Conservation (phyloP, 2,329 filamentous ascomycete genomes). For the Fonsecaea pedrosoi region DNA sequence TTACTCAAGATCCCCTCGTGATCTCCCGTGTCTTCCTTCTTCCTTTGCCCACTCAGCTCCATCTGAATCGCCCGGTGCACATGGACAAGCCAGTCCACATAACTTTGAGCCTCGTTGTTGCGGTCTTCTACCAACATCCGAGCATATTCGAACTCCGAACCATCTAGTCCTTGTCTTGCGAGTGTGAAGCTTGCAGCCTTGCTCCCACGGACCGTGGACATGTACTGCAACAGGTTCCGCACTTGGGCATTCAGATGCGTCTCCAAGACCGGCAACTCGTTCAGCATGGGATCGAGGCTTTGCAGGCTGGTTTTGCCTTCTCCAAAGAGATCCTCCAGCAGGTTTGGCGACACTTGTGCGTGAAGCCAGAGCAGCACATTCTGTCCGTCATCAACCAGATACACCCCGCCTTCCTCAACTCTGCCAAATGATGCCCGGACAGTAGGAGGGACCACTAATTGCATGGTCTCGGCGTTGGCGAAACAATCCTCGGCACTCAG, state of each 20-base stretch:
- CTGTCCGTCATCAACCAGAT: constrained; percentile 95
- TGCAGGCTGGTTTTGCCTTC: constrained; percentile 73
- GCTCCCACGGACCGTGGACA: constrained; percentile 78
- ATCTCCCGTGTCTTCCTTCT: constrained; percentile 48
- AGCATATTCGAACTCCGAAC: constrained; percentile 96
- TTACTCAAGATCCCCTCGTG: constrained; percentile 53
- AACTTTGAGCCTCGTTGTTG: constrained; percentile 97
- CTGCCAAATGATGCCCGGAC: constrained; percentile 84
- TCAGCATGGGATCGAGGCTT: constrained; percentile 79
- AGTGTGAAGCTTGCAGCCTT: constrained; percentile 90
- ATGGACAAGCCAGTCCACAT: constrained; percentile 98
- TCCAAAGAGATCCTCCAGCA: constrained; percentile 89
- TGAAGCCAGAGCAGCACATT: constrained; percentile 92
- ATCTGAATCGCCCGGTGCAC: constrained; percentile 91
- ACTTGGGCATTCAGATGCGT: constrained; percentile 95
- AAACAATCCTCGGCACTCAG: constrained; percentile 88
- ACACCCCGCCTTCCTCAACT: constrained; percentile 90
- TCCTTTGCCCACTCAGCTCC: constrained; percentile 67
- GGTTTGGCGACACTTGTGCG: constrained; percentile 86
- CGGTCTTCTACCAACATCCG: constrained; percentile 88
- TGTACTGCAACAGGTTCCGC: constrained; percentile 88
- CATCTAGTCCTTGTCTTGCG: constrained; percentile 89
- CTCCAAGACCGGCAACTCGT: constrained; percentile 79
- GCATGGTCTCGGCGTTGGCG: constrained; percentile 81
- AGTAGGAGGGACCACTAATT: constrained; percentile 80